Evolutionary conservation across 768 basidiomycete species (phyloP), one percentile per base, ranked within the genome.

Genomic region (Mycena rosella): DNA sequence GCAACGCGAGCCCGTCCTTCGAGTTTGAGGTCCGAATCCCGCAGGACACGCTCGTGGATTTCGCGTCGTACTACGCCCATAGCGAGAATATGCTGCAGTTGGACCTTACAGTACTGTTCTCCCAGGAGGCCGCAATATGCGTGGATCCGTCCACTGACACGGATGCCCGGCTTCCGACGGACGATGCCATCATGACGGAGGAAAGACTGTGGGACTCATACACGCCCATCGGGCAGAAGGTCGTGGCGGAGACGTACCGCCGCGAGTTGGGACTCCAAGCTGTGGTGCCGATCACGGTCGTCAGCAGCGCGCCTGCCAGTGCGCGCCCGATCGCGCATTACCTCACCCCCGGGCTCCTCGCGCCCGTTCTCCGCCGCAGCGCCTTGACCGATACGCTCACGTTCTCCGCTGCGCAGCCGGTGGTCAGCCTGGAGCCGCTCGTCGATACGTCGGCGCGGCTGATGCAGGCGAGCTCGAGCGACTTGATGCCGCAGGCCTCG

Each of bases 361-460:
- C 51, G 18, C 67, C 67, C 0, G 40, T 54, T 5, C 11, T 63
- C 61, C 55, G 45, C 18, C 22, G 24, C 26, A 17, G 47, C 24
- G 24, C 45, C 29, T 32, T 26, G 8, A 30, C 14, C 1, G 45
- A 29, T 8, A 22, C 61, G 47, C 47, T 11, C 27, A 38, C 17
- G 13, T 49, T 57, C 24, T 38, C 56, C 11, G 1, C 20, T 22
- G 51, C 51, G n/a, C 27, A 57, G 2, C 61, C 67, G 11, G 40
- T 47, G 47, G 15, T 63, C n/a, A 44, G 5, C 24, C 40, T 44
- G 15, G 67, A 68, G 57, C 40, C 67, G 15, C 13, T 47, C 9
- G 56, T 11, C 5, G 45, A 63, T 27, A 68, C 61, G 18, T 42
- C 61, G 3, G 56, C 56, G 18, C 55, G 67, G 15, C 48, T 68